phyloP scores from a whole-genome alignment of 164 flowering plant genomes.

The Buxus sempervirens region DNA sequence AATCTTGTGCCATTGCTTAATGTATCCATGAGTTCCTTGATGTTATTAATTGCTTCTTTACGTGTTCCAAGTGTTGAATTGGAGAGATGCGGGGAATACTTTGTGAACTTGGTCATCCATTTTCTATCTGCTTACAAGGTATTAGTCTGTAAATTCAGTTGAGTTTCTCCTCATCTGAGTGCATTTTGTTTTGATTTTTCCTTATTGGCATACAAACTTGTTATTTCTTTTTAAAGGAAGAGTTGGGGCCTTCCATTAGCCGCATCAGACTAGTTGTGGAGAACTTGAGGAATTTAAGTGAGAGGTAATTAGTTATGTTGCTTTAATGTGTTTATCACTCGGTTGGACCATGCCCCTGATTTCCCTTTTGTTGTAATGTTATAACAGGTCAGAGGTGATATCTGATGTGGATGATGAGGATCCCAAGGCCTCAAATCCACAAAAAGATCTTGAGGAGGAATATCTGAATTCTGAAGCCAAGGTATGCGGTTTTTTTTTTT shows the following conservation, averaged over 20 bases:
- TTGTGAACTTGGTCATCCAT: slow-evolving; percentile 47
- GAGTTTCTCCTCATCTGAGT: neutral
- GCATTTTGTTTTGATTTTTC: neutral
- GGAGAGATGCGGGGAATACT: slow-evolving; percentile 69
- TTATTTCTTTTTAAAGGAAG: slow-evolving; percentile 47
- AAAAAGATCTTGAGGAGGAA: slow-evolving; percentile 71
- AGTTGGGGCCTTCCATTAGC: slow-evolving; percentile 56
- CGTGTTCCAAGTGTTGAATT: slow-evolving; percentile 64
- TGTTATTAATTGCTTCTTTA: slow-evolving; percentile 14
- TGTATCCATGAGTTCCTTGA: slow-evolving; percentile 4
- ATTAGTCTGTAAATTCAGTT: neutral
- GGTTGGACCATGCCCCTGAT: neutral
- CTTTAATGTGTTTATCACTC: neutral
- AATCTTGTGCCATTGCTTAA: neutral
- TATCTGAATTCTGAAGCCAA: slow-evolving; percentile 75
- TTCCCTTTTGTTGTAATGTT: neutral
- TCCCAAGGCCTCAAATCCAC: slow-evolving; percentile 45
- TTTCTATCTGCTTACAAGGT: slow-evolving; percentile 71
- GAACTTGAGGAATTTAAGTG: slow-evolving; percentile 59
- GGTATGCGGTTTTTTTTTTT: slow-evolving; percentile 34
- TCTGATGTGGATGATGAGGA: slow-evolving; percentile 37
- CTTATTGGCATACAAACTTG: slow-evolving; percentile 1
- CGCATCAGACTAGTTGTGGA: slow-evolving; percentile 62
- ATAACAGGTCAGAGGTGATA: slow-evolving; percentile 39
- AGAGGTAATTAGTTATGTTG: slow-evolving; percentile 43